Evolutionary conservation across 331 rosid species (phyloP).

Genomic region (Acacia concinna): DNA sequence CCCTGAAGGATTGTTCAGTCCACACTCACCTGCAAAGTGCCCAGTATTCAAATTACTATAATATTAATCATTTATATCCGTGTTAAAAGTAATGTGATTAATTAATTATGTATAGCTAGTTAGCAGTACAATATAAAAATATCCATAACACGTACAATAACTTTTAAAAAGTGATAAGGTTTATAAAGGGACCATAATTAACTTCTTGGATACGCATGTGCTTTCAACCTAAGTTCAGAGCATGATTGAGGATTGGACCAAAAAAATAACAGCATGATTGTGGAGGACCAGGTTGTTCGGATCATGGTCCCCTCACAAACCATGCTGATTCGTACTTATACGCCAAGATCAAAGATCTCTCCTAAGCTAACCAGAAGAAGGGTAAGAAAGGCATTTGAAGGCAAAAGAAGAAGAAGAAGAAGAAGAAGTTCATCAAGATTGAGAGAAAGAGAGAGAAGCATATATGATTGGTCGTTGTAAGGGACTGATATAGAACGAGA

Average conservation of each 20-base stretch:
- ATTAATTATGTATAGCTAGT: background rate
- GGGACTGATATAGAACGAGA: background rate
- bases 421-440: background rate
- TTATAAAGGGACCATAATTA: background rate
- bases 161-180: background rate
- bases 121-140: background rate
- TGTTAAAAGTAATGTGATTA: background rate
- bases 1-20: background rate
- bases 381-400: too few species aligned
- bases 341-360: background rate
- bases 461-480: background rate
- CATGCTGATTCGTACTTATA: background rate
- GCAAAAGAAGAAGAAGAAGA: background rate
- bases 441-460: background rate
- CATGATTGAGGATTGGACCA: constrained; percentile 4
- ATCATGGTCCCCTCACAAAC: constrained; percentile 1
- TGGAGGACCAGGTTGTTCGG: constrained; percentile 14
- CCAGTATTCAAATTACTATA: background rate
- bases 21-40: background rate
- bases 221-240: background rate
- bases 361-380: background rate
- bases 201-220: background rate
- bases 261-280: background rate
- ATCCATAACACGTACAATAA: background rate
- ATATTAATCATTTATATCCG: background rate